These are phyloP conservation scores for Glomus cerebriforme DNA, from an alignment of 192 early-diverging fungal species.

Conservation along the genomic window DNA sequence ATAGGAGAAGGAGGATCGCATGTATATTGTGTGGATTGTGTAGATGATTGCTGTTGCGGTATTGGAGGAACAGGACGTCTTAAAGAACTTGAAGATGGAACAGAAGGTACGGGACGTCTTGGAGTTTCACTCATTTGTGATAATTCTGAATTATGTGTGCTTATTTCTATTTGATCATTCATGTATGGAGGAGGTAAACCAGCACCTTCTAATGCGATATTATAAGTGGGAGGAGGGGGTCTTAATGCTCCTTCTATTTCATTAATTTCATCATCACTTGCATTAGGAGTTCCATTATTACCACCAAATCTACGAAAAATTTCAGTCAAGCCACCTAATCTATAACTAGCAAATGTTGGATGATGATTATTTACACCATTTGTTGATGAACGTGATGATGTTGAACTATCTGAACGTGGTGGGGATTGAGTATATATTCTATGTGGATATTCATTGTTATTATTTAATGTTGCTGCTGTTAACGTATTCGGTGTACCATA, in stretches of 20 bases:
- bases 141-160: background rate
- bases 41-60: background rate
- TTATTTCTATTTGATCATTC: background rate
- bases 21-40: background rate
- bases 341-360: conserved; percentile 18
- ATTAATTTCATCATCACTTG: background rate
- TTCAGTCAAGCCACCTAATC: background rate
- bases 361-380: background rate
- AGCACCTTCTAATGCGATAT: background rate
- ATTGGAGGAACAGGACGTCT: background rate
- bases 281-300: background rate
- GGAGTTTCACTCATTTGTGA: background rate
- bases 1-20: background rate
- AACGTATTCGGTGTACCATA: background rate
- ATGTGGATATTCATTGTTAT: background rate
- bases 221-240: conserved; percentile 12
- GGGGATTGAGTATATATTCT: too few species aligned
- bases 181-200: conserved; percentile 16
- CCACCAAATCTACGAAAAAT: background rate
- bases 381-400: conserved; percentile 13
- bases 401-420: background rate
- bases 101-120: background rate
- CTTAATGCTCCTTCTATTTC: background rate
- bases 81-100: background rate
- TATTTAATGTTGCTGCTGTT: background rate